Conservation (phyloP, 495 filamentous ascomycete genomes). For the Penicillium maclennaniae region DNA sequence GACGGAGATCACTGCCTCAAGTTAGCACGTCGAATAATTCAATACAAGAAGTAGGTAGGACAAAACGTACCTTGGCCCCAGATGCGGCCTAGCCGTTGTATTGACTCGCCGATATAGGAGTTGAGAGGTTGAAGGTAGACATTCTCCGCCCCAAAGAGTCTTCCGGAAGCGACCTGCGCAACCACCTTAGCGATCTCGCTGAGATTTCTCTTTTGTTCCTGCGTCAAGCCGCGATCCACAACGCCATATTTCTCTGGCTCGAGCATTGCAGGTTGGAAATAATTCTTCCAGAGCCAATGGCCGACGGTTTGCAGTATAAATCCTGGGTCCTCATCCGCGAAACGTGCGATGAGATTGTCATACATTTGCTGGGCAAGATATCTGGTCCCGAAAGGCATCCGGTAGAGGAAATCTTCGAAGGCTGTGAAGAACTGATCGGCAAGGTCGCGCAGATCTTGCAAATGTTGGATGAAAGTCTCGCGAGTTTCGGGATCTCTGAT, state of each 20-base stretch:
- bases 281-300: slow-evolving; percentile 90
- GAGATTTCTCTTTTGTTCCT: slow-evolving; percentile 90
- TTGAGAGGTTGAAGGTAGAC: slow-evolving; percentile 95
- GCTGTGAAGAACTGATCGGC: slow-evolving; percentile 79
- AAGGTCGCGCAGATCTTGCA: slow-evolving; percentile 90
- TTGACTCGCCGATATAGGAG: slow-evolving; percentile 79
- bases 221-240: slow-evolving; percentile 78
- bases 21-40: slow-evolving; percentile 20
- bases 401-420: slow-evolving; percentile 76
- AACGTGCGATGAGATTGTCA: slow-evolving; percentile 67
- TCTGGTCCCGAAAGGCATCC: slow-evolving; percentile 90
- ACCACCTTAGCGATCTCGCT: slow-evolving; percentile 88
- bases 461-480: slow-evolving; percentile 84
- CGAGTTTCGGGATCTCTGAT: slow-evolving; percentile 92
- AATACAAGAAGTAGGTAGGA: neutral
- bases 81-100: slow-evolving; percentile 72
- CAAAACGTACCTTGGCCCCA: slow-evolving; percentile 58
- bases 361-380: slow-evolving; percentile 87
- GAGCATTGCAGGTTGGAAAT: slow-evolving; percentile 82
- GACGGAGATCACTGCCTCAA: slow-evolving; percentile 66
- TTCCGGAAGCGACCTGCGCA: slow-evolving; percentile 77
- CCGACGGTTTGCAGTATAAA: slow-evolving; percentile 78
- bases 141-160: slow-evolving; percentile 88
- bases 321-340: slow-evolving; percentile 72
- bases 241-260: slow-evolving; percentile 89